Percentiles rank a stretch among this genome's conserved stretches.
Conservation (phyloP, 768 basidiomycete species). For the Trichaptum fuscoviolaceum region DNA sequence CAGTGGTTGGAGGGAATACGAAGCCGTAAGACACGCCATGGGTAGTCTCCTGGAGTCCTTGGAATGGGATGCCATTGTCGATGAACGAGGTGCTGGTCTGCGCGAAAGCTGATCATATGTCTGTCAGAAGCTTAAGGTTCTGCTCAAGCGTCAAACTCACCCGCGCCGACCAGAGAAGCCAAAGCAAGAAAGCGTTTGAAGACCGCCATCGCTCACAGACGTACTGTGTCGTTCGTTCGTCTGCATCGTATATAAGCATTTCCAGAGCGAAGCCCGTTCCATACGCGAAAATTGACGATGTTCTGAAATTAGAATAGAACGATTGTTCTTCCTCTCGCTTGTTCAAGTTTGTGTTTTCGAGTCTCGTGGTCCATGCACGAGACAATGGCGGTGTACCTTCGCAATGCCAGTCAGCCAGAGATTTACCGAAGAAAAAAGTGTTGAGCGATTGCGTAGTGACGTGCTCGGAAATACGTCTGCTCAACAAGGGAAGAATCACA, state of each 20-base stretch:
- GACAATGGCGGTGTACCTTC: neutral
- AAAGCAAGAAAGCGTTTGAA: neutral
- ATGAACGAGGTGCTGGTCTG: slow-evolving; percentile 40
- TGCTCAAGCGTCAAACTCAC: neutral
- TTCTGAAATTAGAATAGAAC: neutral
- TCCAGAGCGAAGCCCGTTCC: neutral
- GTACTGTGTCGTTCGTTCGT: neutral
- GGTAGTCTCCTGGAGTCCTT: slow-evolving; percentile 27
- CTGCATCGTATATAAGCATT: neutral
- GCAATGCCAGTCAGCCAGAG: neutral
- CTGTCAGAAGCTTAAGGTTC: neutral
- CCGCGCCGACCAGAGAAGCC: neutral
- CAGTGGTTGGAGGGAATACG: slow-evolving; percentile 44
- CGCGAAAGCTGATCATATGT: slow-evolving; percentile 29
- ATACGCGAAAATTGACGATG: neutral
- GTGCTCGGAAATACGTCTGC: neutral
- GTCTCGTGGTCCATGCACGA: neutral
- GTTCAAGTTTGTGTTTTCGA: neutral
- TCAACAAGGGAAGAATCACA: neutral
- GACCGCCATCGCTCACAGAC: neutral
- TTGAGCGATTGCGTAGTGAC: neutral
- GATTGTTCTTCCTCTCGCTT: neutral
- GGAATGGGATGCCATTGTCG: slow-evolving; percentile 52
- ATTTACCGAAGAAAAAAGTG: neutral
- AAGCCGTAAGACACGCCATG: slow-evolving; percentile 38